phyloP scores from a whole-genome alignment of 306 rosid species.

The Ceratonia siliqua region DNA sequence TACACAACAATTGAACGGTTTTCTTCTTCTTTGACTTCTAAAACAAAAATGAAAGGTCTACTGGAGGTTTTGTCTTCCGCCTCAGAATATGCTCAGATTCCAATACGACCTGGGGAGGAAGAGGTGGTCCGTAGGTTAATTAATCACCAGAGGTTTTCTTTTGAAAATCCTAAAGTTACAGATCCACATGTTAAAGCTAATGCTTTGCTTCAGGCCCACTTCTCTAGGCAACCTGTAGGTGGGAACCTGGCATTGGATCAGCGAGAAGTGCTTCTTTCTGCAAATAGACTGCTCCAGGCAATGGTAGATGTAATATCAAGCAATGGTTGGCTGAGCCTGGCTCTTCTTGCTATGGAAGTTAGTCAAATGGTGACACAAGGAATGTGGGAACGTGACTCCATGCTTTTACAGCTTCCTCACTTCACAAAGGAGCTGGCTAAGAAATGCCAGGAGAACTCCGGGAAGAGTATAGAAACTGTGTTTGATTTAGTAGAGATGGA shows the following conservation, averaged over 20 bases:
- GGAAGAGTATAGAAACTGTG: constrained; percentile 71
- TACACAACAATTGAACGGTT: constrained; percentile 91
- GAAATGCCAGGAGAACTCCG: constrained; percentile 72
- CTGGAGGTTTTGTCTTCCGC: constrained; percentile 84
- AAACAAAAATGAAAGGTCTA: constrained; percentile 93
- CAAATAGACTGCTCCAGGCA: constrained; percentile 84
- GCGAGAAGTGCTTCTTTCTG: constrained; percentile 81
- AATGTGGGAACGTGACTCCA: constrained; percentile 91
- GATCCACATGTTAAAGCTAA: constrained; percentile 89
- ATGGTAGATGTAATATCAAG: constrained; percentile 94
- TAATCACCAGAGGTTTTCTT: constrained; percentile 89
- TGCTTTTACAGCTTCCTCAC: constrained; percentile 91
- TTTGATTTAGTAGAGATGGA: constrained; percentile 94
- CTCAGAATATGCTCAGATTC: constrained; percentile 83
- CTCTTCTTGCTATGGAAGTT: constrained; percentile 91
- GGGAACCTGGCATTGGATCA: constrained; percentile 89
- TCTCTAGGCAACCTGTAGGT: constrained; percentile 76
- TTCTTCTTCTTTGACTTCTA: constrained; percentile 74
- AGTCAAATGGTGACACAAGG: constrained; percentile 98
- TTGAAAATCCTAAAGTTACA: constrained; percentile 73
- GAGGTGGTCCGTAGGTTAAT: constrained; percentile 77
- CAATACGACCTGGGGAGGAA: constrained; percentile 93
- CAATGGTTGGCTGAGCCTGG: constrained; percentile 86
- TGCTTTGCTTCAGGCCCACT: constrained; percentile 93
- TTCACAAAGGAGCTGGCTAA: constrained; percentile 87